Evolutionary conservation across 2,329 filamentous ascomycete species (phyloP), one percentile per base, ranked within the genome.

Genomic region (Pyrenophora tritici-repentis): DNA sequence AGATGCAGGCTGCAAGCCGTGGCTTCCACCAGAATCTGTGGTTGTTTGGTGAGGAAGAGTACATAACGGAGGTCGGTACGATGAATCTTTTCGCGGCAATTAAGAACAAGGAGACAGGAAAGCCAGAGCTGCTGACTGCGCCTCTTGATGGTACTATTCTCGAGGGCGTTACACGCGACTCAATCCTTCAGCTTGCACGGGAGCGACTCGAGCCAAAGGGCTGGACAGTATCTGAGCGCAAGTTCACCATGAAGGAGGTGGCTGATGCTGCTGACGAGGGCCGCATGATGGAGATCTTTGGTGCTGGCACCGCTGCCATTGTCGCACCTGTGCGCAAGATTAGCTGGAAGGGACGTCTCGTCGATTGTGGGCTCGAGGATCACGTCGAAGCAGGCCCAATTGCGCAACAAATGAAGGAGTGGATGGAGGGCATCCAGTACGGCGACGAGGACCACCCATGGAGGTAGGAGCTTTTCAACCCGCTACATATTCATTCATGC

Each of bases 21-120:
- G 94, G 94, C 17, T 96, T 92, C 83, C 93, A 97, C 78, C 94
- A 99, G 80, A 99, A 97, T 77, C 82, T 99, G 46, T 99, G 94
- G 94, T 80, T 99, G 26, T 99, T 97, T 71, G 92, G 92, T 36
- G 87, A 95, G 70, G 91, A 97, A 75, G 91, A 97, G 74, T 96
- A 88, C 69, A 87, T 97, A 51, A 99, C 94, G 39, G 94, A 99
- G 77, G 94, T 97, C 49, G 94, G 94, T 68, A 97, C 94, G 50
- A 99, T 99, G 94, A 99, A 99, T 78, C 86, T 99, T 73, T 99
- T 97, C 69, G 87, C 88, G 26, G 92, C 89, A 35, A 77, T 97
- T 65, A 86, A 86, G 78, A 86, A 95, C 79, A 90, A 89, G 81
- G 82, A 89, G 74, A 94, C 91, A 10, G 94, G 93, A 6, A 84